phyloP scores from a whole-genome alignment of 2,329 filamentous ascomycete genomes.

The Parafenestella ontariensis region DNA sequence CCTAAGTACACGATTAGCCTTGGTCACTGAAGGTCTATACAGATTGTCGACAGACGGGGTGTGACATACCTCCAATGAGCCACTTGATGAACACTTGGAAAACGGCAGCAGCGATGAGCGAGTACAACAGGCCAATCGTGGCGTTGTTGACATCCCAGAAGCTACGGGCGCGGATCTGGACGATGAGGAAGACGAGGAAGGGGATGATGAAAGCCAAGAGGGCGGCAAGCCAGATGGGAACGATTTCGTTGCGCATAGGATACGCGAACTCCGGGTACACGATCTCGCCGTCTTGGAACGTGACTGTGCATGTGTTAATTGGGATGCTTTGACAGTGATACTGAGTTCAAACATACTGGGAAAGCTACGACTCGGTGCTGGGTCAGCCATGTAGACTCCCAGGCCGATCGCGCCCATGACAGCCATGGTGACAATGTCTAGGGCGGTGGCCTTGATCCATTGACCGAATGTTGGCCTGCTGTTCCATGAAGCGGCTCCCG shows the following conservation, averaged over 20 bases:
- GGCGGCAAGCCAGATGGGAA: slow-evolving; percentile 67
- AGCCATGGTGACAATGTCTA: slow-evolving; percentile 73
- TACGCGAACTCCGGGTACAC: slow-evolving; percentile 75
- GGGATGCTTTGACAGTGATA: background rate
- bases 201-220: slow-evolving; percentile 70
- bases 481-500: slow-evolving; percentile 33
- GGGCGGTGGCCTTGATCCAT: slow-evolving; percentile 72
- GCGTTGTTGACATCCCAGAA: slow-evolving; percentile 70
- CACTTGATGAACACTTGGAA: slow-evolving; percentile 80
- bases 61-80: slow-evolving; percentile 71
- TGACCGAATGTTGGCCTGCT: slow-evolving; percentile 67
- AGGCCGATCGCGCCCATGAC: slow-evolving; percentile 71
- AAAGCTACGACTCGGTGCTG: slow-evolving; percentile 73
- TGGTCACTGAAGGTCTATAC: background rate
- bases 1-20: slow-evolving; percentile 9
- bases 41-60: background rate
- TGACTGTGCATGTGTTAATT: slow-evolving; percentile 49
- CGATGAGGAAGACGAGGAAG: slow-evolving; percentile 68
- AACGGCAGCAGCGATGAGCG: slow-evolving; percentile 72
- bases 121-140: slow-evolving; percentile 72
- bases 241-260: slow-evolving; percentile 71
- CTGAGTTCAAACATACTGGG: slow-evolving; percentile 46
- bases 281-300: slow-evolving; percentile 70
- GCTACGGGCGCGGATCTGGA: slow-evolving; percentile 68
- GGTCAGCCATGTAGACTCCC: slow-evolving; percentile 70